Evolutionary conservation across 768 basidiomycete species (phyloP), one percentile per base, ranked within the genome.

Genomic region (Cystobasidium ongulense): DNA sequence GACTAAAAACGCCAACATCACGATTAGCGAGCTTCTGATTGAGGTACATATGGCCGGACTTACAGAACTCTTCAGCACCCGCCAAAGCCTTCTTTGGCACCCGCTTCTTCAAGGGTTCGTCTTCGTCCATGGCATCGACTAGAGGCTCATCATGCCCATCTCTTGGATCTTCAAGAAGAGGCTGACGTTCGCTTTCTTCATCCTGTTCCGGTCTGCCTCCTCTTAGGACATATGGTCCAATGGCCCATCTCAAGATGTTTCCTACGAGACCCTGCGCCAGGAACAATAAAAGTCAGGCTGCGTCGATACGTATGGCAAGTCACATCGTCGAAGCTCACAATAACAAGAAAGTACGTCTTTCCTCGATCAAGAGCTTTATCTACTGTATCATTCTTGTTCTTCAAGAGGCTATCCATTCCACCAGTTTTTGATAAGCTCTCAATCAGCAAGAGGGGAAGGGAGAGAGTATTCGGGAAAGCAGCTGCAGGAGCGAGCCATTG

Each of bases 201-300:
- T 29, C 39, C 18, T 72, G 54, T 33, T 35, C 25, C 41, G 36
- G 29, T 50, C 61, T 31, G 25, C 53, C 25, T 54, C 50, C 27
- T 7, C 57, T 17, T 15, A 73, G 57, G 1, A 62, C n/a, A 46
- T 64, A 63, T 2, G 72, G 72, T 33, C 72, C 72, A 13, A 73
- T 17, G n/a, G 72, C 72, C 39, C 62, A 73, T n/a, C 72, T 35
- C 31, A 73, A 1, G 31, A 73, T 64, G 72, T 73, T 73, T 7
- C 62, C 43, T 17, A 46, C 72, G 7, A 73, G 63, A 11, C 61
- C 72, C 62, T 72, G 33, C 17, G 18, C 15, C 10, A 18, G 18
- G 57, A 10, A 31, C n/a, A 21, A 15, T 4, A 10, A 33, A 27
- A 3, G 33, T 21, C 29, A 62, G 33, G 13, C 15, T 53, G 25